Percentiles rank a stretch among this genome's conserved stretches.
phyloP scores from a whole-genome alignment of 1,284 basidiomycete species.

The Ustilago nuda region DNA sequence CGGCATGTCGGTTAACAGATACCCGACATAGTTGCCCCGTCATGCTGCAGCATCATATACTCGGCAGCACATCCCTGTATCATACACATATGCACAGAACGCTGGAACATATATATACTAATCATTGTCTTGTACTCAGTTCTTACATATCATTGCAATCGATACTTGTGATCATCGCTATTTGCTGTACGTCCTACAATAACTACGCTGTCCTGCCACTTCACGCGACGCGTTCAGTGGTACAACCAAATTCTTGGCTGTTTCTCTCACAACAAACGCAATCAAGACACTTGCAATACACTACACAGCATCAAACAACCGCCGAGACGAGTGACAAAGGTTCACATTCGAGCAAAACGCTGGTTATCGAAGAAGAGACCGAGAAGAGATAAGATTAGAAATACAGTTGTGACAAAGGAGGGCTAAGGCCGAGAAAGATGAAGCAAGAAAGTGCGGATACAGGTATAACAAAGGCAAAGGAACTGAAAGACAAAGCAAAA shows the following conservation, averaged over 20 bases:
- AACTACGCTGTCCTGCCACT: slow-evolving; percentile 3
- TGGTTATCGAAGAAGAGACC: slow-evolving; percentile 8
- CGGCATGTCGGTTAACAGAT: too few species aligned
- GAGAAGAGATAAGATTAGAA: neutral
- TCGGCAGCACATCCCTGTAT: too few species aligned
- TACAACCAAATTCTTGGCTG: neutral
- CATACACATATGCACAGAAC: too few species aligned
- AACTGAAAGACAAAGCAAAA: neutral
- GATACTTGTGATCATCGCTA: too few species aligned
- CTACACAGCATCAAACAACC: neutral
- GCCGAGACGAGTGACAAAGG: neutral
- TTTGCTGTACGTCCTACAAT: neutral
- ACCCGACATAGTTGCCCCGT: too few species aligned
- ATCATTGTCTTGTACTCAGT: too few species aligned
- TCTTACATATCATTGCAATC: too few species aligned
- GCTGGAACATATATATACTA: too few species aligned
- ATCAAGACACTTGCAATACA: neutral
- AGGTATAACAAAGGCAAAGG: slow-evolving; percentile 4
- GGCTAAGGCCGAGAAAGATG: neutral
- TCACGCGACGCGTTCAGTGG: slow-evolving; percentile 42
- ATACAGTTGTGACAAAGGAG: slow-evolving; percentile 12
- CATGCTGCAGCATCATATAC: too few species aligned
- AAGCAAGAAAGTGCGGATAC: slow-evolving; percentile 1
- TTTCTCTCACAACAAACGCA: too few species aligned
- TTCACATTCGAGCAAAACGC: slow-evolving; percentile 1